Evolutionary conservation across 2,329 filamentous ascomycete genomes (phyloP).

Genomic region (Aspergillus sp.): DNA sequence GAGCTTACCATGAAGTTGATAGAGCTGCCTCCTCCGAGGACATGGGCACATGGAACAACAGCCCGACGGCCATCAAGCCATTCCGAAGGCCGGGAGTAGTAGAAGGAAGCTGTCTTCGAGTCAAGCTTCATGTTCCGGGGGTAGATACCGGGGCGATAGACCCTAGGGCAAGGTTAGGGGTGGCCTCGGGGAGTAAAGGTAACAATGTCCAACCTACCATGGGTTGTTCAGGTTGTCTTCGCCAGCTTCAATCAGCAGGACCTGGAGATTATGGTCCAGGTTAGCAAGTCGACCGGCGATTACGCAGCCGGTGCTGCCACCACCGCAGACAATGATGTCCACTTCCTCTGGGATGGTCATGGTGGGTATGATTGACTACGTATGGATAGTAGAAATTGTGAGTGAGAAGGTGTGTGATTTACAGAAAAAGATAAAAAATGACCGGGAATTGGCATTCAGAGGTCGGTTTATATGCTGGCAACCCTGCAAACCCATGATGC

Average conservation of each 20-base stretch:
- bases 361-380: neutral
- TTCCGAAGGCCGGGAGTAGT: conserved; percentile 73
- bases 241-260: conserved; percentile 70
- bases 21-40: conserved; percentile 70
- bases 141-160: conserved; percentile 74
- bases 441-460: neutral
- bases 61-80: conserved; percentile 71
- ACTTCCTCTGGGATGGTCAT: conserved; percentile 74
- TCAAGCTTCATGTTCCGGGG: conserved; percentile 78
- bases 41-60: conserved; percentile 72
- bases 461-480: neutral
- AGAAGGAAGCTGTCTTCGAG: conserved; percentile 80
- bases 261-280: conserved; percentile 70
- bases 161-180: conserved; percentile 46
- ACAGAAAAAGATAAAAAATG: neutral
- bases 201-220: conserved; percentile 45
- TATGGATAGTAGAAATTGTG: neutral
- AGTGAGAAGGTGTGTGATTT: neutral
- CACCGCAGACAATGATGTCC: conserved; percentile 77
- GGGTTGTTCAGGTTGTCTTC: conserved; percentile 77
- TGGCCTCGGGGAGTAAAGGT: neutral
- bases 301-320: conserved; percentile 60
- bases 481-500: neutral
- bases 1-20: conserved; percentile 72
- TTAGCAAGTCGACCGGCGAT: conserved; percentile 62